Evolutionary conservation across 768 basidiomycete genomes (phyloP).

Genomic region (Lactarius tabidus): DNA sequence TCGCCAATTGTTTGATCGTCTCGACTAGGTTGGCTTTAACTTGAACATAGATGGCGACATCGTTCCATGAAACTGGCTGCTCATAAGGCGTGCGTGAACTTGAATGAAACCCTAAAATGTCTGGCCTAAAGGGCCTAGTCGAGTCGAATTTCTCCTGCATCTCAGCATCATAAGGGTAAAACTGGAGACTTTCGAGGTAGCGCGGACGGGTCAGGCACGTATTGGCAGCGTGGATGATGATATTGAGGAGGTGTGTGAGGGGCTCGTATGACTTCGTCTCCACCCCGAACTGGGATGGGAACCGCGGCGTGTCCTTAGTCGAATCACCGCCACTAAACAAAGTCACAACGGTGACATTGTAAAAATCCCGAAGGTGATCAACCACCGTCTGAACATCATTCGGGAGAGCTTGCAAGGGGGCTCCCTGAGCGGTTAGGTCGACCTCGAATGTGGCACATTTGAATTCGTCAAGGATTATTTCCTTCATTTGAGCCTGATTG

Average conservation of each 20-base stretch:
- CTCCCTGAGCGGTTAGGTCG: not conserved
- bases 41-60: not conserved
- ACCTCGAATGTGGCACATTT: not conserved
- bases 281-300: not conserved
- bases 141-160: not conserved
- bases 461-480: not conserved
- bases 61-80: not conserved
- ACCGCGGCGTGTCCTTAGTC: not conserved
- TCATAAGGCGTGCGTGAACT: not conserved
- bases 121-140: not conserved
- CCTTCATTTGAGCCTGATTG: not conserved
- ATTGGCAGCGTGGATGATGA: not conserved
- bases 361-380: not conserved
- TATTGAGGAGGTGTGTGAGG: not conserved
- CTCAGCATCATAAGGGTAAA: not conserved
- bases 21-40: not conserved
- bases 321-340: not conserved
- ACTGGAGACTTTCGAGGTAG: not conserved
- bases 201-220: not conserved
- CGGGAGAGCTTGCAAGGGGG: not conserved
- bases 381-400: not conserved
- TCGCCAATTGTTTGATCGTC: not conserved
- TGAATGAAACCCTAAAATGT: not conserved
- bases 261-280: not conserved
- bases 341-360: not conserved